Evolutionary conservation across 2,329 filamentous ascomycete species (phyloP).

Genomic region (Leptographium galeiforme): DNA sequence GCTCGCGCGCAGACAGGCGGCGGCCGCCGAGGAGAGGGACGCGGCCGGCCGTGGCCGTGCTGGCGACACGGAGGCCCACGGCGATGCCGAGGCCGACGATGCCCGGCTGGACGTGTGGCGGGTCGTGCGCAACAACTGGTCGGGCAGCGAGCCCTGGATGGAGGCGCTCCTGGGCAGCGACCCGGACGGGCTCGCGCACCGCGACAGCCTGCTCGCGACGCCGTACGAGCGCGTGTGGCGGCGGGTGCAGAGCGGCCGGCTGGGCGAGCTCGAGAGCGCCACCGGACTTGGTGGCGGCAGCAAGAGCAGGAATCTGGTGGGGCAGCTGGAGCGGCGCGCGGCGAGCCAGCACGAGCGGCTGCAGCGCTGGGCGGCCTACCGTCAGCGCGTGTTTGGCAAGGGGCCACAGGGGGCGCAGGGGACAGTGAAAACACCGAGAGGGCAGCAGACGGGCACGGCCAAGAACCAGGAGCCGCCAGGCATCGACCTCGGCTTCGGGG

Average conservation of each 20-base stretch:
- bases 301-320: slow-evolving; percentile 38
- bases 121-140: slow-evolving; percentile 60
- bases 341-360: slow-evolving; percentile 54
- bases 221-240: slow-evolving; percentile 62
- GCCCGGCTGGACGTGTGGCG: slow-evolving; percentile 39
- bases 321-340: slow-evolving; percentile 59
- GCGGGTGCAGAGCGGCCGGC: slow-evolving; percentile 44
- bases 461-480: slow-evolving; percentile 17
- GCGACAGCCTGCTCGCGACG: slow-evolving; percentile 50
- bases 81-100: slow-evolving; percentile 25
- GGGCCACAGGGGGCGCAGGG: too few species aligned
- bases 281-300: slow-evolving; percentile 7
- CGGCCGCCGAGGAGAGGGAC: slow-evolving; percentile 20
- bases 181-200: slow-evolving; percentile 38
- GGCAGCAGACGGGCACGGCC: too few species aligned
- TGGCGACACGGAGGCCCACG: slow-evolving; percentile 8
- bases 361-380: slow-evolving; percentile 60
- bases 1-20: slow-evolving; percentile 40
- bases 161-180: slow-evolving; percentile 58
- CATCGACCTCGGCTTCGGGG: slow-evolving; percentile 40
- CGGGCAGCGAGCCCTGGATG: slow-evolving; percentile 63
- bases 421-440: too few species aligned
- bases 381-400: slow-evolving; percentile 31
- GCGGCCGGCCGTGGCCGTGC: slow-evolving; percentile 16
- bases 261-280: slow-evolving; percentile 40